Evolutionary conservation across 2,329 filamentous ascomycete genomes (phyloP), one percentile per base, ranked within the genome.

Genomic region (Raffaelea ambrosiae): DNA sequence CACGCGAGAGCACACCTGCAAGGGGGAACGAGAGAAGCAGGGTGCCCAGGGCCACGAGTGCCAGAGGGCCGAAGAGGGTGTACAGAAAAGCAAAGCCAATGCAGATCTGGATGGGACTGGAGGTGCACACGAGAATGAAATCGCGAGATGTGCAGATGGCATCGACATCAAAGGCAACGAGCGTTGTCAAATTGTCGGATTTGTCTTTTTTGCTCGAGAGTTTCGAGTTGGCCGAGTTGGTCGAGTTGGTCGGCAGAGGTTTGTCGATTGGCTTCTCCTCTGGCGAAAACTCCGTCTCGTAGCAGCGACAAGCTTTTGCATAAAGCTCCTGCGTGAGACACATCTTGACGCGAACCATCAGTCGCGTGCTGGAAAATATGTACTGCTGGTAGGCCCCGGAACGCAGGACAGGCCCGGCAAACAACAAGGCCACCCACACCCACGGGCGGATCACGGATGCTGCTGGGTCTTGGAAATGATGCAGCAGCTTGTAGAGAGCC

Each of bases 241-340:
- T n/a, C n/a, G n/a, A n/a, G n/a, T n/a, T n/a, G n/a, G n/a, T n/a
- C n/a, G n/a, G n/a, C n/a, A n/a, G n/a, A n/a, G n/a, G n/a, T n/a
- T n/a, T n/a, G n/a, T n/a, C n/a, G n/a, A n/a, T n/a, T n/a, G n/a
- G n/a, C n/a, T n/a, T n/a, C 52, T 57, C 19, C 57, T 62, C 50
- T 74, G 73, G 7, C 19, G 14, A 13, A 14, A 22, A 8, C 1
- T 69, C 23, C 16, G 29, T 38, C 14, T 49, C 47, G 31, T 45
- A 49, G 38, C 43, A 42, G 43, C 47, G 43, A 31, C 43, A 22
- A 3, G 76, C 75, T 40, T 69, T 72, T 51, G 71, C 70, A 53
- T 81, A 80, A 10, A 80, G 65, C 56, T 80, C 77, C 53, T 79
- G 76, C 0, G 75, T 78, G 49, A 81, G 65, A 23, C 71, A 74